Evolutionary conservation across 129 eudicot species (phyloP).

Genomic region (Oenanthe sinensis): DNA sequence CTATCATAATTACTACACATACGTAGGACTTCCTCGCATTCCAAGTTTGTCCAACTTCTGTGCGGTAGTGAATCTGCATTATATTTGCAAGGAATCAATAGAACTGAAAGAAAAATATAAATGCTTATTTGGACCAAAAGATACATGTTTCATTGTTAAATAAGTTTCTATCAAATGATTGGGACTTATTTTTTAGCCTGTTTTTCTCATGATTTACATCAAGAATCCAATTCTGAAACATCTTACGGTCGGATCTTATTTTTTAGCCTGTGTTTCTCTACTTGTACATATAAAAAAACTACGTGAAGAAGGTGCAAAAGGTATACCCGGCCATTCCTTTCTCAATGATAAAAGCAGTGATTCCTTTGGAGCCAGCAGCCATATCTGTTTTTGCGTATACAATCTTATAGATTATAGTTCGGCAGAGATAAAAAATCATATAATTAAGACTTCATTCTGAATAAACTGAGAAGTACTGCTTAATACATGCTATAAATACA

Average conservation of each 20-base stretch:
- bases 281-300: not conserved
- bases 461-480: not conserved
- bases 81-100: conserved; percentile 1
- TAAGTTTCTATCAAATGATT: not conserved
- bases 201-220: not conserved
- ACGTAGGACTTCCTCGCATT: conserved; percentile 99
- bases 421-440: not conserved
- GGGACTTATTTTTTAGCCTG: not conserved
- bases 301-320: not conserved
- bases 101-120: not conserved
- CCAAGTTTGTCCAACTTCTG: conserved; percentile 97
- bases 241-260: too few species aligned
- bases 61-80: conserved; percentile 93
- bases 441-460: not conserved
- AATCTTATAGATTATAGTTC: conserved; percentile 35
- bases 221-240: not conserved
- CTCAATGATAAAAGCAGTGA: conserved; percentile 90
- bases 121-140: too few species aligned
- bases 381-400: conserved; percentile 86
- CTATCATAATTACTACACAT: conserved; percentile 14
- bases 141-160: too few species aligned
- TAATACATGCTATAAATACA: not conserved
- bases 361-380: conserved; percentile 78
- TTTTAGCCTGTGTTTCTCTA: too few species aligned
- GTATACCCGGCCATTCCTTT: conserved; percentile 93